phyloP scores from a whole-genome alignment of 2,329 filamentous ascomycete genomes.

The Talaromyces sp. region DNA sequence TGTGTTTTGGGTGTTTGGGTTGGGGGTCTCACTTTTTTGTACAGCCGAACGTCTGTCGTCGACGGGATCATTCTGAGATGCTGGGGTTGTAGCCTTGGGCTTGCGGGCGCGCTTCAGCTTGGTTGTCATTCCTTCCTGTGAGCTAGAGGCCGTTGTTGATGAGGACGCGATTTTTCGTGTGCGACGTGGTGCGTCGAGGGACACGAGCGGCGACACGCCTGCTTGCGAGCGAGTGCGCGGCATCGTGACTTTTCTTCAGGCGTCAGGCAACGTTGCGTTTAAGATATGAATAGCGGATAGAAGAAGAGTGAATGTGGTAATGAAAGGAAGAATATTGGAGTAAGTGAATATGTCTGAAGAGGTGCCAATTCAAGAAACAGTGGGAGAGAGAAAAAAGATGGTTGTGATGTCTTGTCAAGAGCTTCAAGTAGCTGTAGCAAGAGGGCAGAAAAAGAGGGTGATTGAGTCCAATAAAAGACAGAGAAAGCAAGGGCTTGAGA shows the following conservation, averaged over 20 bases:
- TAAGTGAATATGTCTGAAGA: background rate
- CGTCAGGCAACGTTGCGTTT: background rate
- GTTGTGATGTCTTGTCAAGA: background rate
- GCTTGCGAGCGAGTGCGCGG: constrained; percentile 9
- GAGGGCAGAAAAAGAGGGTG: background rate
- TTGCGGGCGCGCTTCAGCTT: constrained; percentile 21
- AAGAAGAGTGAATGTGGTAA: background rate
- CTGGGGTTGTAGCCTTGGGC: constrained; percentile 15
- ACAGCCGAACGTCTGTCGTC: background rate
- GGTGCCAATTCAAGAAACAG: background rate
- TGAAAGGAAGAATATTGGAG: background rate
- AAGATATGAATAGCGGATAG: background rate
- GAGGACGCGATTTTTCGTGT: background rate
- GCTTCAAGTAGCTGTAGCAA: background rate
- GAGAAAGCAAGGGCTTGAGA: background rate
- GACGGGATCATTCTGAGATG: constrained; percentile 2
- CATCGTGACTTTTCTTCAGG: constrained; percentile 1
- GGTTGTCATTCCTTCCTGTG: constrained; percentile 13
- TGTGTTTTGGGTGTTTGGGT: background rate
- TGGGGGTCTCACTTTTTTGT: constrained; percentile 3
- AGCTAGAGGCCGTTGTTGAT: background rate
- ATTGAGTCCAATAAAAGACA: background rate
- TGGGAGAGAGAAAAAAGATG: background rate
- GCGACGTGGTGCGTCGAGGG: constrained; percentile 5
- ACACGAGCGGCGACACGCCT: constrained; percentile 6